phyloP scores from a whole-genome alignment of 768 basidiomycete genomes.

The Boletus reticulatus region DNA sequence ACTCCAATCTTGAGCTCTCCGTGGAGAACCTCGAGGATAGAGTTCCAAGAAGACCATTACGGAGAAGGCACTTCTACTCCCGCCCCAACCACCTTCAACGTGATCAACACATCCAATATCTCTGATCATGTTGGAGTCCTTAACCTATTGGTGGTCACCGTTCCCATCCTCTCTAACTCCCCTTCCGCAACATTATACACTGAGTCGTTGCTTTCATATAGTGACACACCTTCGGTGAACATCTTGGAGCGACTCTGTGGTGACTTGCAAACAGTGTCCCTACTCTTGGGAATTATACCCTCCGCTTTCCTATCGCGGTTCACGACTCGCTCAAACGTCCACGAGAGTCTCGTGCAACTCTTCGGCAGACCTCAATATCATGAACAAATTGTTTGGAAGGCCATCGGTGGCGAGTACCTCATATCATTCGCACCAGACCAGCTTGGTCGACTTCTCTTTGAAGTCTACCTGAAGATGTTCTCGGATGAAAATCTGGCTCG shows the following conservation, averaged over 20 bases:
- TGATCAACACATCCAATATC: slow-evolving; percentile 34
- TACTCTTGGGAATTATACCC: slow-evolving; percentile 29
- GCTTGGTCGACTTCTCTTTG: slow-evolving; percentile 24
- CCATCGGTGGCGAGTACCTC: slow-evolving; percentile 1
- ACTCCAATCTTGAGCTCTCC: slow-evolving; percentile 22
- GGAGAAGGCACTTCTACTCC: slow-evolving; percentile 5
- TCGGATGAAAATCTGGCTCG: slow-evolving; percentile 24
- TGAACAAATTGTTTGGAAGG: slow-evolving; percentile 28
- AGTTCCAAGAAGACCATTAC: slow-evolving; percentile 23
- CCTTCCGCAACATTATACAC: slow-evolving; percentile 30
- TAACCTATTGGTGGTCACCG: slow-evolving; percentile 22
- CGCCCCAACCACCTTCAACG: slow-evolving; percentile 31
- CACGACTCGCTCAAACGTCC: slow-evolving; percentile 28
- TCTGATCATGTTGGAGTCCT: slow-evolving; percentile 31
- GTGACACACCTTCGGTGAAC: slow-evolving; percentile 4
- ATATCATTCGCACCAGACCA: slow-evolving; percentile 25
- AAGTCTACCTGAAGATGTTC: slow-evolving; percentile 31
- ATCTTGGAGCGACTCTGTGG: slow-evolving; percentile 27
- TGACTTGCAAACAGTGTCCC: slow-evolving; percentile 26
- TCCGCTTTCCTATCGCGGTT: slow-evolving; percentile 25
- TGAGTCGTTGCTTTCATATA: slow-evolving; percentile 21
- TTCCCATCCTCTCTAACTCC: slow-evolving; percentile 23
- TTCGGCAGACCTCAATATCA: slow-evolving; percentile 10
- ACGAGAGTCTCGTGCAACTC: slow-evolving; percentile 16
- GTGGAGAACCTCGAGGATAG: slow-evolving; percentile 25